Base-by-base conservation (phyloP, 805 yeast species). In the Lipomyces sp. region DNA sequence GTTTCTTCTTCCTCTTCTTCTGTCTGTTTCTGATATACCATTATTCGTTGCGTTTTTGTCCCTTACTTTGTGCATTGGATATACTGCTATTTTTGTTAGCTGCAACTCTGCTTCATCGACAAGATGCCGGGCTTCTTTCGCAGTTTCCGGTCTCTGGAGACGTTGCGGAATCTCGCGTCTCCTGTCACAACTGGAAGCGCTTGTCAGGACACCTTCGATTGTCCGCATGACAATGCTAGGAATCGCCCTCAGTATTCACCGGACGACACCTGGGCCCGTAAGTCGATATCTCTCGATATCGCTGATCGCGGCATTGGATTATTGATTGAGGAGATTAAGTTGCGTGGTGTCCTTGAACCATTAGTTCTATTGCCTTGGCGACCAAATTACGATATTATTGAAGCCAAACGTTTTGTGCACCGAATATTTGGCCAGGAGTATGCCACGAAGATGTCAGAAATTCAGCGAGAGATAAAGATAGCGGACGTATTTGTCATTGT, bases 321-420 rank as follows among this genome's bases (percentile, higher is more conserved):
- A 33, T 85, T 91, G 55, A 90, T 97, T 0, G 84, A 85, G 4
- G 92, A 89, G 67, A 77, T 92, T 69, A 92, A 92, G 74, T 79
- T 80, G 8, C 82, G 87, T 64, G 95, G 93, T 30, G 79, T 90
- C 1, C 85, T 87, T 72, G 84, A 90, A 0, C 96, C 96, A 5
- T 87, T 87, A 63, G 76, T 92, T 1, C 81, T 92, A 71, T 81
- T 92, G 48, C 95, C 97, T 0, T 90, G 88, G 78, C 78, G 97
- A 62, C 89, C 93, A 0, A 86, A 86, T 67, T 84, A 86, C 63
- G 84, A 85, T 34, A 53, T 65, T 73, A 78, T 80, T 53, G 86
- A 84, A 57, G 80, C 92, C 34, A 83, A 87, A 59, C 75, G 76
- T 32, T 86, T 90, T 60, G 75, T 92, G 32, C 82, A 83, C 58